Conservation (phyloP, 495 filamentous ascomycete species). For the Hypomontagnella submonticulosa region DNA sequence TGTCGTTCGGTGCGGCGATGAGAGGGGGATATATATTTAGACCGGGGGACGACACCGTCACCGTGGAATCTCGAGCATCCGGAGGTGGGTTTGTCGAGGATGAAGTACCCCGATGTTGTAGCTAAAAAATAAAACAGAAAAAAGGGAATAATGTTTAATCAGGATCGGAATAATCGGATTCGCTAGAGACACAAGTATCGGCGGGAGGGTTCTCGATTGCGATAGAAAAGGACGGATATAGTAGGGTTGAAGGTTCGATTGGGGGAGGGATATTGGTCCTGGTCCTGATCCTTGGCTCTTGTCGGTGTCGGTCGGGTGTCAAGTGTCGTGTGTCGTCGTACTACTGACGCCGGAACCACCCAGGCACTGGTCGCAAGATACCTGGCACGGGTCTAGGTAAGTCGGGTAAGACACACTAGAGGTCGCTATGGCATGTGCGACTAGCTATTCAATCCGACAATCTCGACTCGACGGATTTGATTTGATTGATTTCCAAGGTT, state of each 20-base stretch:
- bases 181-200: slow-evolving; percentile 10
- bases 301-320: slow-evolving; percentile 31
- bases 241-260: slow-evolving; percentile 26
- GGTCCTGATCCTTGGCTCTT: slow-evolving; percentile 17
- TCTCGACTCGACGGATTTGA: slow-evolving; percentile 21
- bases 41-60: slow-evolving; percentile 48
- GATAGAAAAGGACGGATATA: slow-evolving; percentile 22
- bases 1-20: slow-evolving; percentile 23
- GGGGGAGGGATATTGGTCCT: slow-evolving; percentile 37
- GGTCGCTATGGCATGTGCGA: slow-evolving; percentile 17
- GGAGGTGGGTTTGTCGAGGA: slow-evolving; percentile 46
- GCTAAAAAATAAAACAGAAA: slow-evolving; percentile 21
- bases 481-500: slow-evolving; percentile 14
- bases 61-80: slow-evolving; percentile 47
- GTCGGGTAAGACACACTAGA: slow-evolving; percentile 12
- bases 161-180: neutral
- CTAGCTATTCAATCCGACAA: slow-evolving; percentile 13
- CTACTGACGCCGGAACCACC: slow-evolving; percentile 15
- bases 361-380: slow-evolving; percentile 28
- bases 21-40: slow-evolving; percentile 30
- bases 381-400: neutral
- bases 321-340: slow-evolving; percentile 40
- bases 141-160: slow-evolving; percentile 3
- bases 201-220: slow-evolving; percentile 20
- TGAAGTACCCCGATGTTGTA: slow-evolving; percentile 38